Evolutionary conservation across 306 rosid species (phyloP).

Genomic region (Benincasa hispida): DNA sequence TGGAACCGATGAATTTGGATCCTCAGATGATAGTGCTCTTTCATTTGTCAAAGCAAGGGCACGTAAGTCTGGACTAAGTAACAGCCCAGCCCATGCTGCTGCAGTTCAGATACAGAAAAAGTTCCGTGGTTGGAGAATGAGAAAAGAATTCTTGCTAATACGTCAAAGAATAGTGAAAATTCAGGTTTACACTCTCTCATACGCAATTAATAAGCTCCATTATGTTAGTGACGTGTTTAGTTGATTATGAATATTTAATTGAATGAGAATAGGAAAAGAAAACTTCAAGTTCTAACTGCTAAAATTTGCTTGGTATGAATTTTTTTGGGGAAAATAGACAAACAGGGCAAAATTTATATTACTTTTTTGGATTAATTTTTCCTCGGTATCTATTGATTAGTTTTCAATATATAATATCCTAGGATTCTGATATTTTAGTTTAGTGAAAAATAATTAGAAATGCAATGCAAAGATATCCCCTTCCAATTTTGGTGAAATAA

Average conservation of each 20-base stretch:
- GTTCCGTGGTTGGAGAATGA: conserved; percentile 83
- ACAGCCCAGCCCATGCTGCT: conserved; percentile 43
- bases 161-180: conserved; percentile 86
- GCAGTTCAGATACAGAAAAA: conserved; percentile 78
- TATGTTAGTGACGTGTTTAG: not conserved
- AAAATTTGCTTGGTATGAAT: not conserved
- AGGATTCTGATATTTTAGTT: not conserved
- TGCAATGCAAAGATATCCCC: not conserved
- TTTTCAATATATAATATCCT: not conserved
- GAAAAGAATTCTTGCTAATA: conserved; percentile 71
- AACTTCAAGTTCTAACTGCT: not conserved
- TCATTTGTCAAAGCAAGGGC: conserved; percentile 39
- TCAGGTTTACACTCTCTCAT: conserved; percentile 39
- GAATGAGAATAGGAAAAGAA: not conserved
- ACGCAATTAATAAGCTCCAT: not conserved
- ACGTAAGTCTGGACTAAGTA: conserved; percentile 33
- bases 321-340: not conserved
- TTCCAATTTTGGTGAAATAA: not conserved
- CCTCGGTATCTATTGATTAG: not conserved
- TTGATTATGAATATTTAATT: not conserved
- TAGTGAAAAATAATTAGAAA: not conserved
- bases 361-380: not conserved
- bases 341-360: not conserved
- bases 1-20: conserved; percentile 33
- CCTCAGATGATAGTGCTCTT: conserved; percentile 40